Base-by-base conservation (phyloP, 192 early-diverging fungal genomes). In the Backusella luteola region DNA sequence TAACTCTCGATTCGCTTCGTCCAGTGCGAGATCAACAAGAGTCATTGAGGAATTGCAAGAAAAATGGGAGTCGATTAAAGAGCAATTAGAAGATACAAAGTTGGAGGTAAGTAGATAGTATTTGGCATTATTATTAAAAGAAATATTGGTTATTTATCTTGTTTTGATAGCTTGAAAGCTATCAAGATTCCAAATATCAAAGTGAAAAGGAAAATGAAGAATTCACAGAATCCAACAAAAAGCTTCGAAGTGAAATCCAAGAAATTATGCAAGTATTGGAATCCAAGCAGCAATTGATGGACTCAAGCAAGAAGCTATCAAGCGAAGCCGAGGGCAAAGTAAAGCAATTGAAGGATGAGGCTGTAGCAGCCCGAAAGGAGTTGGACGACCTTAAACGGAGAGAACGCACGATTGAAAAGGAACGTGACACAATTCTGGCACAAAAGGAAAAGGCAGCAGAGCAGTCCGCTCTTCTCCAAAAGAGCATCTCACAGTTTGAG, bases 321-420 rank as follows among this genome's bases (percentile, higher is more conserved):
- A 63, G 29, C 56, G 69, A 8, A 39, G 89, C 90, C 8, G 83
- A 69, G 74, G 84, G 74, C 74, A 90, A 90, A 52, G 70, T 72
- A 6, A 72, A 72, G 26, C 70, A 72, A 17, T 44, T 72, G 12
- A 72, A 72, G 32, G 44, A 39, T 12, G 41, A 72, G 70, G 70
- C 70, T 23, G 29, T 72, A 4, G 32, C 41, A 6, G 39, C 70
- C 17, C 39, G 70, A 21, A 42, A 72, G 32, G 39, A 72, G 42
- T 44, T 72, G 11, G 41, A 72, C 17, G 70, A 72, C 41, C 70
- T 72, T 19, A 32, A 32, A 19, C 23, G 44, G 32, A 39, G 42
- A 49, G 70, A 72, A 34, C 21, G 2, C 6, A 32, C 32, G 4
- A 39, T 72, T 72, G 70, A 52, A 72, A 42, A 53, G 7, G 70